These are phyloP conservation scores for Suillus subluteus DNA, from an alignment of 768 basidiomycete species.

Conservation along the genomic window DNA sequence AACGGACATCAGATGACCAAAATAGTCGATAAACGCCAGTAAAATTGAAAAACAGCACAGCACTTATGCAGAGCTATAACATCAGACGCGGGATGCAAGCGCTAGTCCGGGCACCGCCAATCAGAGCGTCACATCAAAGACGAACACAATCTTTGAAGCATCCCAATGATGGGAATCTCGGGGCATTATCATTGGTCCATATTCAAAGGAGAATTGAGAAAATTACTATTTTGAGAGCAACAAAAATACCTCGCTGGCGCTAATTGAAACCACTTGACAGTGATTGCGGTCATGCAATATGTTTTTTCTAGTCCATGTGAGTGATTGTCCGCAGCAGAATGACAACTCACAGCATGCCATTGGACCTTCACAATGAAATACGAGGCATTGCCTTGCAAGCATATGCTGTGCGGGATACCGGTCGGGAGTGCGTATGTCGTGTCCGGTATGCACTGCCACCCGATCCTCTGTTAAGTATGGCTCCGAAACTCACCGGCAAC, in stretches of 20 bases:
- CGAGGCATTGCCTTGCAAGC: background rate
- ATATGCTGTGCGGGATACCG: background rate
- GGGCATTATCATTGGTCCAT: background rate
- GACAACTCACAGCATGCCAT: background rate
- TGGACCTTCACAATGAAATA: background rate
- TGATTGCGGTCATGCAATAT: background rate
- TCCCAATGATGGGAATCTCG: background rate
- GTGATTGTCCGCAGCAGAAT: background rate
- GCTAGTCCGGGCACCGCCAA: background rate
- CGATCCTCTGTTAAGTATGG: background rate
- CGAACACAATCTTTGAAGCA: background rate
- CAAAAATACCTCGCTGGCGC: background rate
- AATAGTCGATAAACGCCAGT: background rate
- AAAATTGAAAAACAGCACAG: background rate
- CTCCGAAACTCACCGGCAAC: background rate
- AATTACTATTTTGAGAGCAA: background rate
- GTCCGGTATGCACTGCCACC: conserved; percentile 2
- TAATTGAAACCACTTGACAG: background rate
- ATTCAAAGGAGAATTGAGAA: background rate
- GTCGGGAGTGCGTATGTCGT: background rate
- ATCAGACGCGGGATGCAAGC: background rate
- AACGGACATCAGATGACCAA: background rate
- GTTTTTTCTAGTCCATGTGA: background rate
- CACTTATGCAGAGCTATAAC: background rate
- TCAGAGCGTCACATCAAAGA: background rate